Base-by-base conservation (phyloP, 176 grass and related monocot species). In the Avena atlantica region DNA sequence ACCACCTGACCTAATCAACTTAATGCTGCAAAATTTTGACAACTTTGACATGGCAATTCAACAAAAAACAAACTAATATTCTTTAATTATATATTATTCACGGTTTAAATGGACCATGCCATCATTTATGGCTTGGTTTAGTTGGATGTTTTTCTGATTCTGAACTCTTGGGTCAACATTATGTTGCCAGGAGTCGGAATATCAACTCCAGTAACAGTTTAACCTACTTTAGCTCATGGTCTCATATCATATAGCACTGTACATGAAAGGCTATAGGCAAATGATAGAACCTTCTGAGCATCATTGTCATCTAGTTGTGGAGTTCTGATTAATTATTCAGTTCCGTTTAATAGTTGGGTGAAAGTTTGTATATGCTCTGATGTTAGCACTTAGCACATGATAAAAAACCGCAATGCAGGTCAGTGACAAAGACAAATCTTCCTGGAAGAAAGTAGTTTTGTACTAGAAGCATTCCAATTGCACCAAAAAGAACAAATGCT, bases 131-230 rank as follows among this genome's bases (percentile, higher is more conserved):
- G 52, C 63, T 86, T 61, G 3, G 21, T 63, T 81, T 34, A 82
- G 78, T 90, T 78, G 20, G 13, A 40, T 49, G 6, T 64, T 78
- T 66, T 85, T 15, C 63, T 67, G 23, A 51, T 52, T 85, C 19
- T 85, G 79, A 16, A 31, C 16, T 51, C 17, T 71, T 25, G 78
- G 87, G 47, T 72, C 8, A n/a, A 34, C 21, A 82, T 88, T 52
- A n/a, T 88, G 20, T 84, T 75, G 29, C 50, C 60, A 78, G 60
- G 66, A 79, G n/a, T 57, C 40, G 2, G 60, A 78, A 69, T 77
- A 51, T 70, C n/a, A 16, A 68, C 55, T 74, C 70, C 25, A 9
- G 23, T 8, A 58, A 58, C 37, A 49, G 67, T 72, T 85, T 65
- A 20, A 76, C 59, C 72, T 77, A 51, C 20, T 53, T 44, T 65